Conservation (phyloP, 495 filamentous ascomycete genomes). For the Cercophora sp. region DNA sequence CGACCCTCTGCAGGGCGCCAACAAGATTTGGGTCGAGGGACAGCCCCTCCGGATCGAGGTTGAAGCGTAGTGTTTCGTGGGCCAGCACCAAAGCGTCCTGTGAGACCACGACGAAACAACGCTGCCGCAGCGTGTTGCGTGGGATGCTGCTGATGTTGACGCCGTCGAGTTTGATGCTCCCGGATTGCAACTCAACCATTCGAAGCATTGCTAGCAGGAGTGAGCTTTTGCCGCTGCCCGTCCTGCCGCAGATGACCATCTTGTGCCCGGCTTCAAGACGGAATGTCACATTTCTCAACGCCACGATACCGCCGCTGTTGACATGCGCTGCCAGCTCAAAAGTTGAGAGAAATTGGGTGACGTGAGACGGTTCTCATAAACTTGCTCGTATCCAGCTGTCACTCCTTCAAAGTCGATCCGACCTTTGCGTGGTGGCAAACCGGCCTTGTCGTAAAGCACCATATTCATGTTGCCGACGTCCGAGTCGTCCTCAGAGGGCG, state of each 20-base stretch:
- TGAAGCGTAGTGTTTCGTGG: conserved; percentile 24
- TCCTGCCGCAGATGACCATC: conserved; percentile 30
- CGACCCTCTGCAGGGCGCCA: conserved; percentile 10
- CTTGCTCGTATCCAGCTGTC: too few species aligned
- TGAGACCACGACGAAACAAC: conserved; percentile 38
- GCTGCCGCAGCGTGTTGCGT: conserved; percentile 22
- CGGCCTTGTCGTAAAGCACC: too few species aligned
- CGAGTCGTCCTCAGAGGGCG: too few species aligned
- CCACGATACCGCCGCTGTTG: too few species aligned
- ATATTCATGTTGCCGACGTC: too few species aligned
- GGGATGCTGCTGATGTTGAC: conserved; percentile 28
- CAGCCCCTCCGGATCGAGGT: conserved; percentile 17
- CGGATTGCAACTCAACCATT: conserved; percentile 27
- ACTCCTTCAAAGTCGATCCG: too few species aligned
- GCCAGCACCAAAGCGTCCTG: conserved; percentile 41
- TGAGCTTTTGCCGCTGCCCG: conserved; percentile 40
- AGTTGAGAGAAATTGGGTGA: too few species aligned
- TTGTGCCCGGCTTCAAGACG: conserved; percentile 33
- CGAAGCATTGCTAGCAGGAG: conserved; percentile 34
- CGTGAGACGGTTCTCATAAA: too few species aligned
- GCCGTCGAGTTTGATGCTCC: conserved; percentile 32
- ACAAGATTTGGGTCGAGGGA: conserved; percentile 2
- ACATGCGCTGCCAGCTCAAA: too few species aligned
- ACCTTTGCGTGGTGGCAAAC: too few species aligned
- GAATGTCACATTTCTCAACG: conserved; percentile 31